These are phyloP conservation scores for Stropharia rugosoannulata DNA, from an alignment of 768 basidiomycete species.

Conservation along the genomic window DNA sequence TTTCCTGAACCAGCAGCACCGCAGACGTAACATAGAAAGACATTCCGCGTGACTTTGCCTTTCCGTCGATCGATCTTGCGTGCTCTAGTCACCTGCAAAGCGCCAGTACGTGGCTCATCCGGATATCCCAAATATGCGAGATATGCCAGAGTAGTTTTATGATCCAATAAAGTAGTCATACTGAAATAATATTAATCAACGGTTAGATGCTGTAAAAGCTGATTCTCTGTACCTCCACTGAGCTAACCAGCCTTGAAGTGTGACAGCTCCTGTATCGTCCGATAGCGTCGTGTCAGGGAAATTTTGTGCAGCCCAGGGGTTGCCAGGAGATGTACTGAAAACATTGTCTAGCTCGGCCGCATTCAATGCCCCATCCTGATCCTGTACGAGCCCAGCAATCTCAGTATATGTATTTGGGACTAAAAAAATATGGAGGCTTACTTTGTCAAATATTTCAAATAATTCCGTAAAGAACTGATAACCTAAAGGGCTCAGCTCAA, in stretches of 20 bases:
- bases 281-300: conserved; percentile 90
- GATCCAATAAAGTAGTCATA: conserved; percentile 96
- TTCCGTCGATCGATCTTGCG: conserved; percentile 84
- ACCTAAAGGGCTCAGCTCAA: conserved; percentile 90
- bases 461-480: conserved; percentile 98
- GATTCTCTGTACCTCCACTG: conserved; percentile 80
- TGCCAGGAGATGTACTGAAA: conserved; percentile 93
- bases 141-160: conserved; percentile 88
- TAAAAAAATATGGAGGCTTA: conserved; percentile 19
- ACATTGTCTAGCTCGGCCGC: conserved; percentile 79
- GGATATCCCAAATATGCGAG: conserved; percentile 95
- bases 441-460: conserved; percentile 95
- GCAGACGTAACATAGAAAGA: conserved; percentile 91
- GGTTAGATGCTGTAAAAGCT: neutral
- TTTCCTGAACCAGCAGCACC: conserved; percentile 97
- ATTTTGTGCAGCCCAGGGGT: conserved; percentile 91
- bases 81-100: conserved; percentile 81
- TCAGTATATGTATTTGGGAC: neutral
- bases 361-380: conserved; percentile 93
- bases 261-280: conserved; percentile 86
- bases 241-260: conserved; percentile 96
- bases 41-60: conserved; percentile 86
- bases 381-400: conserved; percentile 41
- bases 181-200: conserved; percentile 36
- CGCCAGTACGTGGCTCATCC: conserved; percentile 73